Percentiles rank a stretch among this genome's conserved stretches.
phyloP scores from a whole-genome alignment of 768 basidiomycete genomes.

The Tephrocybe sp. region DNA sequence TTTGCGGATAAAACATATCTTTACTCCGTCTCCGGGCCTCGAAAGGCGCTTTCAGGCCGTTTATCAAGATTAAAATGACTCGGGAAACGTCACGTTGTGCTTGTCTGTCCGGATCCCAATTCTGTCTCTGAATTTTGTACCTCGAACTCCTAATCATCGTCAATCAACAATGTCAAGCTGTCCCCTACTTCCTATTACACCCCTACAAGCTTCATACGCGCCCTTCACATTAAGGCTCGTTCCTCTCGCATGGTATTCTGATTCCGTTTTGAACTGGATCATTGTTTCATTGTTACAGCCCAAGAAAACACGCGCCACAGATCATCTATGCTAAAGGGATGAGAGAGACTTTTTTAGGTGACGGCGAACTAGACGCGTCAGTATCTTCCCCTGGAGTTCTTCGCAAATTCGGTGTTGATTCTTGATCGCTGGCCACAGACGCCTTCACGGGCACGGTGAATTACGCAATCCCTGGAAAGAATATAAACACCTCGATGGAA shows the following conservation, averaged over 20 bases:
- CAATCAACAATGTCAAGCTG: too few relatives aligned
- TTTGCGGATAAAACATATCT: too few relatives aligned
- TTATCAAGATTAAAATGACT: too few relatives aligned
- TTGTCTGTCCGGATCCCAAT: too few relatives aligned
- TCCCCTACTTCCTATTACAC: background rate
- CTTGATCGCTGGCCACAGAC: background rate
- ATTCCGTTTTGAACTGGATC: background rate
- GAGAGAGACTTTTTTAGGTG: background rate
- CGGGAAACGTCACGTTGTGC: too few relatives aligned
- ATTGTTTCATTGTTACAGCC: background rate
- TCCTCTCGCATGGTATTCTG: background rate
- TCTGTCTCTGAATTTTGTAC: too few relatives aligned
- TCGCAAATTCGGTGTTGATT: background rate
- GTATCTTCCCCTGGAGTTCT: background rate
- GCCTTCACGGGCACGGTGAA: constrained; percentile 1
- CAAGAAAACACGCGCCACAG: background rate
- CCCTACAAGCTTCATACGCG: background rate
- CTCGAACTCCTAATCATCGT: too few relatives aligned
- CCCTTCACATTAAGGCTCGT: background rate
- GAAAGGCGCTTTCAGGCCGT: too few relatives aligned
- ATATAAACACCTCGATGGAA: background rate
- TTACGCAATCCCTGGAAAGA: background rate
- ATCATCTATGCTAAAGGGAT: background rate
- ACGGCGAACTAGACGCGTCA: background rate
- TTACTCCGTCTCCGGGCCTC: too few relatives aligned